phyloP scores from a whole-genome alignment of 2,329 filamentous ascomycete genomes.

The Cladophialophora bantiana region DNA sequence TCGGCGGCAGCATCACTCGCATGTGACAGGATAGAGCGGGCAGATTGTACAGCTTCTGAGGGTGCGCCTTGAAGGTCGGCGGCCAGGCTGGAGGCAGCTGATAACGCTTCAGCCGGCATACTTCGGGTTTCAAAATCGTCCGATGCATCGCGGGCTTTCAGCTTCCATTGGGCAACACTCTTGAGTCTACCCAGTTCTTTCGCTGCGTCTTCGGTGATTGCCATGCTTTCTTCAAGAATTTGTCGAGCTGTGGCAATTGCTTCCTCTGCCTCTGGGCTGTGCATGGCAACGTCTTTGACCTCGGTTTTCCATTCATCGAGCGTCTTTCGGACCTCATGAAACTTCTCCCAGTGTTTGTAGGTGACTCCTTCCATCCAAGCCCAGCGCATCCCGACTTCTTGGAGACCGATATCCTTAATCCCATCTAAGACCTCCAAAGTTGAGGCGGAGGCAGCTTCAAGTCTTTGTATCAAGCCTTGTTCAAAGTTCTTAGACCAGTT shows the following conservation, averaged over 20 bases:
- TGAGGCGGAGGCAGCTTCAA: constrained; percentile 75
- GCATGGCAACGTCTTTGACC: constrained; percentile 76
- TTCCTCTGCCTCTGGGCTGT: constrained; percentile 72
- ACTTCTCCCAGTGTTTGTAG: constrained; percentile 97
- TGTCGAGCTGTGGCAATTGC: constrained; percentile 72
- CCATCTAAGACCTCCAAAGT: constrained; percentile 83
- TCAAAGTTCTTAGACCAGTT: constrained; percentile 78
- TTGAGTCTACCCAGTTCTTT: constrained; percentile 81
- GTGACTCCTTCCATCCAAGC: constrained; percentile 94
- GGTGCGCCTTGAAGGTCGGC: constrained; percentile 37
- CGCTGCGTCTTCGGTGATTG: constrained; percentile 76
- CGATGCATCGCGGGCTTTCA: constrained; percentile 73
- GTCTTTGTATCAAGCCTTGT: constrained; percentile 69
- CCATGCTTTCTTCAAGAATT: constrained; percentile 81
- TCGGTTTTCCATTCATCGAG: constrained; percentile 86
- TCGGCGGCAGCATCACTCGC: constrained; percentile 43
- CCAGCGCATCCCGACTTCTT: constrained; percentile 92
- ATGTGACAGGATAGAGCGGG: constrained; percentile 37
- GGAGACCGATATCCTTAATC: constrained; percentile 82
- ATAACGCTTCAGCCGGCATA: constrained; percentile 63
- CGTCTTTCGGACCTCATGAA: constrained; percentile 82
- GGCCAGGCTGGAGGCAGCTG: constrained; percentile 43
- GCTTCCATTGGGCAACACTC: constrained; percentile 84
- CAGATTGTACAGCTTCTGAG: constrained; percentile 41
- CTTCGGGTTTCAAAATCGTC: constrained; percentile 78